Evolutionary conservation across 345 rosid genomes (phyloP).

Genomic region (Citrus reticulata): DNA sequence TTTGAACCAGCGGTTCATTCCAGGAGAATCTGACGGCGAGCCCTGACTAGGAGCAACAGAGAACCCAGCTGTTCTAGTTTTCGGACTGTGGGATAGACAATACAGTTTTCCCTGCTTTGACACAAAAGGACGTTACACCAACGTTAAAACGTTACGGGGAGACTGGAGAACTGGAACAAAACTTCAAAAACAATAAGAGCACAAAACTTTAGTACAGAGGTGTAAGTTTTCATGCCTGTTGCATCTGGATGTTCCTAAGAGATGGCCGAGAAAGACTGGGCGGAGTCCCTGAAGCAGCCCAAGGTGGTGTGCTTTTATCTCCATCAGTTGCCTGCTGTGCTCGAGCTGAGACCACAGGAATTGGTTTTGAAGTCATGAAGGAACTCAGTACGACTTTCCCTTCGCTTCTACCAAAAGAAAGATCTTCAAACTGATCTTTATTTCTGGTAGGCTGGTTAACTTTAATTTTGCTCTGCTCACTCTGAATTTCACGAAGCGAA

Average conservation of each 20-base stretch:
- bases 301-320: slow-evolving; percentile 79
- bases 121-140: background rate
- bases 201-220: background rate
- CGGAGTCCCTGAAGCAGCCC: slow-evolving; percentile 84
- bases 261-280: slow-evolving; percentile 69
- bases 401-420: slow-evolving; percentile 28
- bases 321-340: slow-evolving; percentile 48
- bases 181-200: background rate
- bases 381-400: slow-evolving; percentile 70
- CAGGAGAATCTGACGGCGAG: slow-evolving; percentile 83
- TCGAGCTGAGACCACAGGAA: slow-evolving; percentile 48
- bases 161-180: background rate
- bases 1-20: slow-evolving; percentile 88
- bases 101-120: slow-evolving; percentile 59
- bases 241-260: slow-evolving; percentile 91
- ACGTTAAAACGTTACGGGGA: background rate
- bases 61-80: slow-evolving; percentile 72
- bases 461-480: slow-evolving; percentile 73
- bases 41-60: slow-evolving; percentile 57
- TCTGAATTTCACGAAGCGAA: slow-evolving; percentile 83
- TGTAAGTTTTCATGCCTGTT: slow-evolving; percentile 48
- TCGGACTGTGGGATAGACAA: slow-evolving; percentile 63
- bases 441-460: slow-evolving; percentile 29
- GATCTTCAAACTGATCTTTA: slow-evolving; percentile 44
- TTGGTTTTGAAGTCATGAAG: slow-evolving; percentile 70